Conservation (phyloP, 2,329 filamentous ascomycete genomes). For the Pseudogymnoascus sp. region DNA sequence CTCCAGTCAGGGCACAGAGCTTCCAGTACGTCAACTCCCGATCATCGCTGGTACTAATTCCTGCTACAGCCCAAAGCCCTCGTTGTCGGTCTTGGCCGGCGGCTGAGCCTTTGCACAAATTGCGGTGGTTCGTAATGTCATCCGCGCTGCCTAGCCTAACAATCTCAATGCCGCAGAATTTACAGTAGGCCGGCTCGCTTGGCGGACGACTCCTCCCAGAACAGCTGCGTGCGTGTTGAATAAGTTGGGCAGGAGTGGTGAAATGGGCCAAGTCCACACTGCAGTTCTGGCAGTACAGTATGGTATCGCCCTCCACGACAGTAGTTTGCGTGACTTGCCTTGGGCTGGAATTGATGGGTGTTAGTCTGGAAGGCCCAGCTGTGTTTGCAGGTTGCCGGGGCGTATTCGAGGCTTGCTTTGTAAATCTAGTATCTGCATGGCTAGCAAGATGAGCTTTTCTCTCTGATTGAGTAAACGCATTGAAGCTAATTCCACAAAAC, state of each 20-base stretch:
- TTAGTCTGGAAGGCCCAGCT: not conserved
- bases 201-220: not conserved
- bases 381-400: not conserved
- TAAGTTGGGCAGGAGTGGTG: not conserved
- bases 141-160: not conserved
- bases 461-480: not conserved
- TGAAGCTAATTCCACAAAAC: not conserved
- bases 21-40: not conserved
- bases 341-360: not conserved
- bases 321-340: not conserved
- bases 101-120: not conserved
- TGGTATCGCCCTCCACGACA: not conserved
- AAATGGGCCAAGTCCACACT: not conserved
- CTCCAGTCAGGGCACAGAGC: not conserved
- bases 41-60: not conserved
- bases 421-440: not conserved
- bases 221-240: not conserved
- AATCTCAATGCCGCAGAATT: not conserved
- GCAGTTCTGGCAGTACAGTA: not conserved
- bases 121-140: conserved; percentile 5
- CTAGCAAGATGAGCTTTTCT: not conserved
- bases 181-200: not conserved
- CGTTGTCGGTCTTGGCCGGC: not conserved
- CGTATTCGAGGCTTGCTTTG: not conserved
- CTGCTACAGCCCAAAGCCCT: not conserved